Evolutionary conservation across 306 rosid species (phyloP).

Genomic region (Ormosia emarginata): DNA sequence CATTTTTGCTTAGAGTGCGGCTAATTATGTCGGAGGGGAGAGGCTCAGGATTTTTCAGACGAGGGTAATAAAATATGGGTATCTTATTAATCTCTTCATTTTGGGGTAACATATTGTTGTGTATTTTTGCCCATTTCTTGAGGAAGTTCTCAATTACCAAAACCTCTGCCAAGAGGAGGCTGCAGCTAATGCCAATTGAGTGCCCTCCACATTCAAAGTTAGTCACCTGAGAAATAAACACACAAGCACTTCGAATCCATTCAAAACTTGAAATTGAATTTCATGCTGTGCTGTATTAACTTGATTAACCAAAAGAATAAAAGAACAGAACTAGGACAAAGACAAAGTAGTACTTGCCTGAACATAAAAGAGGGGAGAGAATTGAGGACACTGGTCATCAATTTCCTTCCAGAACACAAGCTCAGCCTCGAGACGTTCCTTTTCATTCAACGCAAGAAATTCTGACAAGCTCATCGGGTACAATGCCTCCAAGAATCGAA

Average conservation of each 20-base stretch:
- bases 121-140: constrained; percentile 51
- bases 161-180: constrained; percentile 51
- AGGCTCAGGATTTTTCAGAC: background rate
- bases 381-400: constrained; percentile 39
- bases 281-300: background rate
- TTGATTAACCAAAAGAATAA: background rate
- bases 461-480: constrained; percentile 1
- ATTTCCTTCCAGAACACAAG: constrained; percentile 66
- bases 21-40: constrained; percentile 9
- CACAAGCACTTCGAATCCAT: background rate
- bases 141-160: constrained; percentile 43
- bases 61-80: constrained; percentile 35
- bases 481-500: constrained; percentile 42
- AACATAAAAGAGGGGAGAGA: constrained; percentile 56
- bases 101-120: constrained; percentile 15
- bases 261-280: background rate
- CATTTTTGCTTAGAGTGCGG: constrained; percentile 21
- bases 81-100: background rate
- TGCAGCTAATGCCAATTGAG: constrained; percentile 62
- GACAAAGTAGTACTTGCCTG: constrained; percentile 33
- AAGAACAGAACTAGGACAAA: background rate
- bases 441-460: constrained; percentile 29
- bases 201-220: constrained; percentile 60
- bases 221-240: constrained; percentile 42
- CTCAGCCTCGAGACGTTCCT: constrained; percentile 31